These are phyloP conservation scores for Simplicillium aogashimaense DNA, from an alignment of 2,329 filamentous ascomycete species.

Conservation along the genomic window DNA sequence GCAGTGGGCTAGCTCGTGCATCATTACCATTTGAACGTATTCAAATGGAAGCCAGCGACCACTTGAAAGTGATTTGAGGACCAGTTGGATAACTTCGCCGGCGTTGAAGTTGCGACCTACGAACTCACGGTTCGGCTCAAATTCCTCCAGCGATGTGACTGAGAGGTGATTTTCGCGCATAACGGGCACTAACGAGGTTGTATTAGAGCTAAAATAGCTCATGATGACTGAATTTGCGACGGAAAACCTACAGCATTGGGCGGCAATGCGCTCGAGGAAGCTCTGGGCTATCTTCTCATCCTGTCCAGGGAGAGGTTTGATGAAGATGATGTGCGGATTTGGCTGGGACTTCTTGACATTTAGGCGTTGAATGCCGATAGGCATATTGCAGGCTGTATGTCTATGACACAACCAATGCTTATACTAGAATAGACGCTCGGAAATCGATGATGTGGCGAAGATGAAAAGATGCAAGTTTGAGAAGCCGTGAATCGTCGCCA, in stretches of 20 bases:
- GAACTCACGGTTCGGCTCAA: slow-evolving; percentile 72
- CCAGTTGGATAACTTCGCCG: slow-evolving; percentile 77
- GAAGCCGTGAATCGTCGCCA: no score
- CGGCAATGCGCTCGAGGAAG: slow-evolving; percentile 68
- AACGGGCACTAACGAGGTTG: slow-evolving; percentile 43
- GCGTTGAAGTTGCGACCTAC: slow-evolving; percentile 86
- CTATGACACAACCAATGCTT: no score
- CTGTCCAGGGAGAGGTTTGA: slow-evolving; percentile 63
- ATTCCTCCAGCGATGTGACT: slow-evolving; percentile 68
- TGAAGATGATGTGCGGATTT: slow-evolving; percentile 73
- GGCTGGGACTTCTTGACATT: slow-evolving; percentile 68
- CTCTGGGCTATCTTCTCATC: slow-evolving; percentile 55
- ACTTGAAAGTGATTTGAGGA: slow-evolving; percentile 56
- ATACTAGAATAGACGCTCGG: no score
- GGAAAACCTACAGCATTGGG: slow-evolving; percentile 54
- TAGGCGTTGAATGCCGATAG: slow-evolving; percentile 66
- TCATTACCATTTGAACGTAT: slow-evolving; percentile 91
- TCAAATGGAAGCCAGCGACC: slow-evolving; percentile 70
- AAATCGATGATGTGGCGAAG: no score
- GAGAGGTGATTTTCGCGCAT: slow-evolving; percentile 57
- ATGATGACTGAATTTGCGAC: no score
- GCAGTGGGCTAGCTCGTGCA: slow-evolving; percentile 83
- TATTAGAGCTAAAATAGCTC: no score
- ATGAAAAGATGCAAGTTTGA: neutral
- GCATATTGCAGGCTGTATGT: slow-evolving; percentile 39